A percentile compares a stretch with the other conserved stretches of the same genome.
phyloP scores from a whole-genome alignment of 495 filamentous ascomycete genomes.

The Neurospora sp. region DNA sequence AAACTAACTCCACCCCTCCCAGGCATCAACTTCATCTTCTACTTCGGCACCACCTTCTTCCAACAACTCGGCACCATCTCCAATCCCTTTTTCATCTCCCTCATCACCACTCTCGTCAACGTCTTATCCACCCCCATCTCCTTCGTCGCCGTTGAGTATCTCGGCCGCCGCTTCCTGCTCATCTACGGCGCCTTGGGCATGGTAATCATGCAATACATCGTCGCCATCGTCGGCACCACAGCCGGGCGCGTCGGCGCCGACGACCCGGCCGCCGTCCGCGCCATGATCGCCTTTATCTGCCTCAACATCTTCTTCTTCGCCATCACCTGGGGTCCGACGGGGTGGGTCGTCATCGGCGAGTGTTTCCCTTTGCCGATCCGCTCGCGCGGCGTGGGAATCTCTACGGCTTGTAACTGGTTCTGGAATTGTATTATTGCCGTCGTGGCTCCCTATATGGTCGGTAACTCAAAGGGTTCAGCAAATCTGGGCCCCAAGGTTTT shows the following conservation, averaged over 20 bases:
- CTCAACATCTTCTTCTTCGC: slow-evolving; percentile 82
- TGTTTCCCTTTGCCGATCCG: slow-evolving; percentile 79
- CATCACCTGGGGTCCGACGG: slow-evolving; percentile 64
- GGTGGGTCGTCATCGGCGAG: slow-evolving; percentile 79
- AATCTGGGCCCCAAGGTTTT: slow-evolving; percentile 64
- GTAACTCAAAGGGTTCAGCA: slow-evolving; percentile 51
- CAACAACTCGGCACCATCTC: slow-evolving; percentile 55
- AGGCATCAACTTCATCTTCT: slow-evolving; percentile 88
- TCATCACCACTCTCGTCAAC: slow-evolving; percentile 80
- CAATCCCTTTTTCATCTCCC: slow-evolving; percentile 68
- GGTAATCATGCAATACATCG: slow-evolving; percentile 72
- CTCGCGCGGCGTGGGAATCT: slow-evolving; percentile 66
- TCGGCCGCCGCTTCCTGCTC: slow-evolving; percentile 70
- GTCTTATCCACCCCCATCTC: slow-evolving; percentile 69
- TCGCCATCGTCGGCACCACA: slow-evolving; percentile 61
- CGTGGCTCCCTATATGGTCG: slow-evolving; percentile 70
- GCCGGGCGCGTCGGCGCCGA: slow-evolving; percentile 30
- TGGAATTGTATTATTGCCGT: slow-evolving; percentile 69
- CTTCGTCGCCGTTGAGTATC: slow-evolving; percentile 70
- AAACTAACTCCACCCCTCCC: slow-evolving; percentile 17
- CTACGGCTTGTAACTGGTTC: slow-evolving; percentile 79
- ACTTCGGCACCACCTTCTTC: slow-evolving; percentile 77
- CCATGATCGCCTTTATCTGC: slow-evolving; percentile 65
- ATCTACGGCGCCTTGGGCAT: slow-evolving; percentile 68
- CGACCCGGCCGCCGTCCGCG: slow-evolving; percentile 51